Evolutionary conservation across 495 filamentous ascomycete species (phyloP).

Genomic region (Clohesyomyces aquaticus): DNA sequence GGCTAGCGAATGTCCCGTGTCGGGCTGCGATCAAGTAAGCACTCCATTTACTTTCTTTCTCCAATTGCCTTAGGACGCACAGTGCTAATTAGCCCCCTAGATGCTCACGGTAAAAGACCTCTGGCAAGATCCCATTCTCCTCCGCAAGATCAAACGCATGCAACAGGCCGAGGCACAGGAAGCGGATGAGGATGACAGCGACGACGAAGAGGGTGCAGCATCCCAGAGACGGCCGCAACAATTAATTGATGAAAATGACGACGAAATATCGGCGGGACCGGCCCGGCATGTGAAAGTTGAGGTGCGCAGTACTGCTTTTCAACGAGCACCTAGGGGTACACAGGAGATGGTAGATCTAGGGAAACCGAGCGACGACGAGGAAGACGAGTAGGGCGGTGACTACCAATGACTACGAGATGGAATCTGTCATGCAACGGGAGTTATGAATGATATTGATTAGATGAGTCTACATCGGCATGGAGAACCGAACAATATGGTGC

Average conservation of each 20-base stretch:
- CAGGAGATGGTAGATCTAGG: slow-evolving; percentile 20
- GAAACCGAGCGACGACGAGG: slow-evolving; percentile 35
- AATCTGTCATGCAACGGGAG: too few relatives aligned
- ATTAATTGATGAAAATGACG: slow-evolving; percentile 16
- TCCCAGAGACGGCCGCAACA: slow-evolving; percentile 3
- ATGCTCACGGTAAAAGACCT: slow-evolving; percentile 48
- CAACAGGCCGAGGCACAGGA: slow-evolving; percentile 42
- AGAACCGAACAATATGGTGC: too few relatives aligned
- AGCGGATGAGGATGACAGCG: slow-evolving; percentile 46
- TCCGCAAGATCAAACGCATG: slow-evolving; percentile 49
- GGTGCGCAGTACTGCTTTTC: slow-evolving; percentile 6
- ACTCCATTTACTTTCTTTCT: not conserved
- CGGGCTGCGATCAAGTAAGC: slow-evolving; percentile 47
- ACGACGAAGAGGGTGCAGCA: slow-evolving; percentile 26
- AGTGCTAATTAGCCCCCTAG: slow-evolving; percentile 8
- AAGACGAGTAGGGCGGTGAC: too few relatives aligned
- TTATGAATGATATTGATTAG: too few relatives aligned
- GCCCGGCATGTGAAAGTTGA: not conserved
- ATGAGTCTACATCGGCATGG: too few relatives aligned
- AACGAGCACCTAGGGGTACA: slow-evolving; percentile 2
- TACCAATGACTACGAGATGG: too few relatives aligned
- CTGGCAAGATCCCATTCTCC: slow-evolving; percentile 45
- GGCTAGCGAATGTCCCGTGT: slow-evolving; percentile 48
- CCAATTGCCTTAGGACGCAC: not conserved
- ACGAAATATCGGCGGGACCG: not conserved